Base-by-base conservation (phyloP, 2,329 filamentous ascomycete species). In the Fusarium metavorans region DNA sequence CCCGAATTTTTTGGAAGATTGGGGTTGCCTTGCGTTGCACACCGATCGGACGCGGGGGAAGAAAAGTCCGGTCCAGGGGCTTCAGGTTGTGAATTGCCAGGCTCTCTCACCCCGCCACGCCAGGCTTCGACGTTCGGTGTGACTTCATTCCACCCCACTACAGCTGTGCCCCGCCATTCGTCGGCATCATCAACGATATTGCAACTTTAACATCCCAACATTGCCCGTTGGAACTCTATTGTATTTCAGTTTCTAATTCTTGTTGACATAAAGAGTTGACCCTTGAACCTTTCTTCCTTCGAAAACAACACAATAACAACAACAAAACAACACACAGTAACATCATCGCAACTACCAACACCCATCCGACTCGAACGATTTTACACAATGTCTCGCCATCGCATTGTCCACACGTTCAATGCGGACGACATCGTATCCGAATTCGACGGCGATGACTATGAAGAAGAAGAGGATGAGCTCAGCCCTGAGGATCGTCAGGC, bases 341-440 rank as follows among this genome's bases (percentile, higher is more conserved):
- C 32, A 58, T 16, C 41, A 20, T 37, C 23, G 4, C 25, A 54
- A 4, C 35, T 16, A 54, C 43, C n/a, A 30, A 18, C 34, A 20
- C 23, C 18, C 35, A 18, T 20, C 48, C 32, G 23, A 25, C 32
- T 52, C 41, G 14, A 57, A 35, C 66, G 43, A 32, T n/a, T 6
- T n/a, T 5, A 60, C 65, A 71, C 61, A 9, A 79, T 79, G 77
- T 79, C 77, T 25, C 77, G 77, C 10, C 77, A 79, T 57, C 67
- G 77, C 48, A 78, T 79, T 50, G 77, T 79, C 39, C 76, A 79
- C 66, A 85, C 88, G 64, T 88, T 87, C 77, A 83, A 88, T 71
- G 84, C 88, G 18, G 87, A 87, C 62, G 80, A 83, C 27, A 76
- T 83, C 37, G 81, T 89, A 64, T 84, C 88, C 66, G 86, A 89